Evolutionary conservation across 2,329 filamentous ascomycete species (phyloP).

Genomic region (Rachicladosporium sp.): DNA sequence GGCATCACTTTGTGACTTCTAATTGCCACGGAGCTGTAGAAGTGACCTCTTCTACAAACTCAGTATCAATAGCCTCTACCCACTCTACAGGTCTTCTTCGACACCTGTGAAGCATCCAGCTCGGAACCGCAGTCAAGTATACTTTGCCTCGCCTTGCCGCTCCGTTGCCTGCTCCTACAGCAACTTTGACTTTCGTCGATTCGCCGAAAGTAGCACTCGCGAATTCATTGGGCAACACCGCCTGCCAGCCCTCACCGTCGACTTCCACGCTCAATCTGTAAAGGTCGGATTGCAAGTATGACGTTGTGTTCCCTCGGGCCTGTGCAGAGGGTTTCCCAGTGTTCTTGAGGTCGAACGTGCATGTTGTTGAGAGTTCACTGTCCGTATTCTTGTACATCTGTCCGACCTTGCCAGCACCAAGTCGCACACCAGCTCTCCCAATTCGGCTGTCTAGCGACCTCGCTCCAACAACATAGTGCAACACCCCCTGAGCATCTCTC

Average conservation of each 20-base stretch:
- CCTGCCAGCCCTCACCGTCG: constrained; percentile 35
- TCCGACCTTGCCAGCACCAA: constrained; percentile 26
- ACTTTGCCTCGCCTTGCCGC: constrained; percentile 33
- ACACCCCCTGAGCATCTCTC: constrained; percentile 30
- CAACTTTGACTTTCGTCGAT: constrained; percentile 12
- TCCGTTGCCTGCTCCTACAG: constrained; percentile 30
- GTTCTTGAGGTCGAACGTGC: constrained; percentile 38
- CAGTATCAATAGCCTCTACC: no score
- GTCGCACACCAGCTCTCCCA: constrained; percentile 25
- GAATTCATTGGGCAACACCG: constrained; percentile 23
- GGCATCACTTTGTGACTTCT: no score
- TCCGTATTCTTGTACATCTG: constrained; percentile 15
- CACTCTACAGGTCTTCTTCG: neutral
- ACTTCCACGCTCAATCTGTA: constrained; percentile 36
- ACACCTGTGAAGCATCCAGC: neutral
- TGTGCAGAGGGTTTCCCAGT: constrained; percentile 26
- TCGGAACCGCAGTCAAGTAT: constrained; percentile 6
- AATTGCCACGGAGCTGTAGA: no score
- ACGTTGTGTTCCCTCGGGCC: constrained; percentile 21
- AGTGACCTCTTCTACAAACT: no score
- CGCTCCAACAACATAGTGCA: constrained; percentile 39
- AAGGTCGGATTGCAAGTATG: constrained; percentile 34
- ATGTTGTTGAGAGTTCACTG: constrained; percentile 21
- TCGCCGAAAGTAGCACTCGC: neutral
- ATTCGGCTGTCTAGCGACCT: constrained; percentile 31